Percentiles rank a stretch among this genome's conserved stretches.
Evolutionary conservation across 116 monocot genomes (phyloP).

Genomic region (Trichopus zeylanicus): DNA sequence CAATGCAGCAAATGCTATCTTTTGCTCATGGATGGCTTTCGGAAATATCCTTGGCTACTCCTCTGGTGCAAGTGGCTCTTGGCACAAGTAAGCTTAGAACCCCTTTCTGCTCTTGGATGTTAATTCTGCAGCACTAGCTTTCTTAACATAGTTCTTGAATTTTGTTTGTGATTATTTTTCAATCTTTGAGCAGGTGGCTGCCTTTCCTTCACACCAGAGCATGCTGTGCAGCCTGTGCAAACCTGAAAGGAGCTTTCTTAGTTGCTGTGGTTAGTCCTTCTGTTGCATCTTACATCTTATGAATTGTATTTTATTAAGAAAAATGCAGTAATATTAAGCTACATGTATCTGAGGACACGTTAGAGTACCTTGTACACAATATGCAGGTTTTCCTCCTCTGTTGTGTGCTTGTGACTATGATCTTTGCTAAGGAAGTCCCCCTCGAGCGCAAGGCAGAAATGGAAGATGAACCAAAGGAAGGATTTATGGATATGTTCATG

Average conservation of each 20-base stretch:
- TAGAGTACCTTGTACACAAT: too few species aligned
- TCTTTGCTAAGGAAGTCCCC: constrained; percentile 32
- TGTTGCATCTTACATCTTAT: too few species aligned
- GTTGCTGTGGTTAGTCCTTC: constrained; percentile 31
- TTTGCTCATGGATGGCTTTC: constrained; percentile 45
- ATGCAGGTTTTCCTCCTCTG: constrained; percentile 27
- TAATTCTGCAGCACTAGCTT: not conserved
- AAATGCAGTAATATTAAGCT: too few species aligned
- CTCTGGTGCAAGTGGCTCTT: constrained; percentile 32
- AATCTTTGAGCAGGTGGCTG: constrained; percentile 27
- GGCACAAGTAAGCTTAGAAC: constrained; percentile 30
- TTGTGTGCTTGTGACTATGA: constrained; percentile 25
- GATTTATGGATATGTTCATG: constrained; percentile 13
- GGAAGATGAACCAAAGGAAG: not conserved
- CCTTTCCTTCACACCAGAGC: constrained; percentile 39
- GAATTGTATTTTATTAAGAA: too few species aligned
- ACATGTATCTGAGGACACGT: too few species aligned
- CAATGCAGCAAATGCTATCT: constrained; percentile 36
- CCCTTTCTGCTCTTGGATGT: not conserved
- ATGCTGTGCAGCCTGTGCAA: constrained; percentile 55
- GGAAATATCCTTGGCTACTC: constrained; percentile 48
- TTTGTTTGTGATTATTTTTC: not conserved
- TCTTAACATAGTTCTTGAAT: not conserved
- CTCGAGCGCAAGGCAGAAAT: not conserved
- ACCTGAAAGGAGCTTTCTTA: constrained; percentile 55